phyloP scores from a whole-genome alignment of 108 stramenopile species.

The Chaetoceros muelleri region DNA sequence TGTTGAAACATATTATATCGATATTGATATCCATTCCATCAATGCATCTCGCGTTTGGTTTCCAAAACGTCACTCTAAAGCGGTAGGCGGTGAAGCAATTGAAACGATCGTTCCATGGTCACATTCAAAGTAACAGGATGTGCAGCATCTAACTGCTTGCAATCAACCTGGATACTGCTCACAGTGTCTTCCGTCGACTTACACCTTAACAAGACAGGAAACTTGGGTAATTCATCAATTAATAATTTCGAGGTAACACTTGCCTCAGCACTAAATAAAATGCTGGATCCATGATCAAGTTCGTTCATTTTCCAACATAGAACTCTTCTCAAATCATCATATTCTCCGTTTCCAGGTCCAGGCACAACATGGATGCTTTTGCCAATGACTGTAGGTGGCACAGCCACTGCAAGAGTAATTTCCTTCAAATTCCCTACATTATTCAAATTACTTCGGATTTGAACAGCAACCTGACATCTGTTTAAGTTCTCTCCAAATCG shows the following conservation, averaged over 20 bases:
- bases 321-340: slow-evolving; percentile 39
- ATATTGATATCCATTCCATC: no score
- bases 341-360: slow-evolving; percentile 37
- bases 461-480: slow-evolving; percentile 42
- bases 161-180: not conserved
- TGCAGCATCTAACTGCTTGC: not conserved
- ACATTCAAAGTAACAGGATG: not conserved
- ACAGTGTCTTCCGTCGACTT: not conserved
- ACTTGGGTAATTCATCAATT: not conserved
- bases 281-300: slow-evolving; percentile 53
- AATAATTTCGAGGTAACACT: not conserved
- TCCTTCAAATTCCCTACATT: slow-evolving; percentile 51
- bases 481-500: slow-evolving; percentile 8
- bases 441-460: slow-evolving; percentile 62
- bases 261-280: slow-evolving; percentile 47
- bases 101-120: not conserved
- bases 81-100: not conserved
- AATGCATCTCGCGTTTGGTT: no score
- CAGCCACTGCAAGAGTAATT: slow-evolving; percentile 38
- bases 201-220: not conserved
- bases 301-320: slow-evolving; percentile 44
- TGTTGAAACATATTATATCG: no score
- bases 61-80: no score
- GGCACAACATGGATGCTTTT: slow-evolving; percentile 32
- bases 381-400: slow-evolving; percentile 32